A percentile compares a stretch with the other conserved stretches of the same genome.
Evolutionary conservation across 306 rosid species (phyloP).

Genomic region (cucumber (Cucumis sativus)): DNA sequence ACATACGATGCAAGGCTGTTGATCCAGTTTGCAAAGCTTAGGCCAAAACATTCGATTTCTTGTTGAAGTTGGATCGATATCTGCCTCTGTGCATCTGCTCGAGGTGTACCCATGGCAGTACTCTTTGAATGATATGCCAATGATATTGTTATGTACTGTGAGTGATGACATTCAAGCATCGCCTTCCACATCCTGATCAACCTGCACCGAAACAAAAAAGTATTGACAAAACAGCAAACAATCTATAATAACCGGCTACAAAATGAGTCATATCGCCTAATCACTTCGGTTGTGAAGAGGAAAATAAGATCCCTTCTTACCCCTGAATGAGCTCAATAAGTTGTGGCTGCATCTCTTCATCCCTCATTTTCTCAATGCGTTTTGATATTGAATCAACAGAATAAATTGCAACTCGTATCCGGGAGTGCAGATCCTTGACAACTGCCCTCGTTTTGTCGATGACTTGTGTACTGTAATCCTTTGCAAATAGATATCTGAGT

Average conservation of each 20-base stretch:
- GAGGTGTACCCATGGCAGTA: slow-evolving; percentile 27
- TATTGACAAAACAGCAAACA: neutral
- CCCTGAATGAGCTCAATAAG: slow-evolving; percentile 68
- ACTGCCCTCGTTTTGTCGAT: slow-evolving; percentile 80
- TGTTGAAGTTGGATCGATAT: slow-evolving; percentile 45
- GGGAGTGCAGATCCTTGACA: slow-evolving; percentile 86
- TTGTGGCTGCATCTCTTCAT: slow-evolving; percentile 87
- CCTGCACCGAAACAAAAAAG: slow-evolving; percentile 25
- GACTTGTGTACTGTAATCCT: slow-evolving; percentile 64
- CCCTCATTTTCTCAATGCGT: slow-evolving; percentile 84
- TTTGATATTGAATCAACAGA: slow-evolving; percentile 85
- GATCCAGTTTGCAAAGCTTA: slow-evolving; percentile 90
- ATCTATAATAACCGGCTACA: neutral
- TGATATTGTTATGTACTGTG: slow-evolving; percentile 94
- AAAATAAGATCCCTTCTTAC: slow-evolving; percentile 22
- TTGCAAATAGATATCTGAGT: slow-evolving; percentile 77
- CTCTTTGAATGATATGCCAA: slow-evolving; percentile 80
- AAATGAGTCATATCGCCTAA: neutral
- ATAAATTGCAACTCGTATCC: slow-evolving; percentile 66
- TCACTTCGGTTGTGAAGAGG: neutral
- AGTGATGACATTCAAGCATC: slow-evolving; percentile 95
- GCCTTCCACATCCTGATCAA: slow-evolving; percentile 92
- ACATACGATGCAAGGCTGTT: slow-evolving; percentile 78
- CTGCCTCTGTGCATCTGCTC: slow-evolving; percentile 45
- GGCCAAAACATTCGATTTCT: slow-evolving; percentile 76